Conservation (phyloP, 2,329 filamentous ascomycete species). For the Colletotrichum sp. region DNA sequence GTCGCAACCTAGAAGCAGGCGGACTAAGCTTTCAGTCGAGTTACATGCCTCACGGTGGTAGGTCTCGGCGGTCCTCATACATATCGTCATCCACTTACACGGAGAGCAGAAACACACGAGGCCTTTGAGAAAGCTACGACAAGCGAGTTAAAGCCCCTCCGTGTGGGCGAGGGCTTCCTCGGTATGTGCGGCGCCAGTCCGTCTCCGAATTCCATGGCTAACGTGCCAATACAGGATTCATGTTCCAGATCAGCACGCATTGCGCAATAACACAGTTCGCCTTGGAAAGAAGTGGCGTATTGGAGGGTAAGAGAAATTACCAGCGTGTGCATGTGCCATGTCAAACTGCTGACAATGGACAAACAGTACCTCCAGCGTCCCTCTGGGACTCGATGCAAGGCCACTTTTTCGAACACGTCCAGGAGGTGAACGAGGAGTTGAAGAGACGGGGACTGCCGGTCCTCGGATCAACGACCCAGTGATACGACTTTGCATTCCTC, state of each 20-base stretch:
- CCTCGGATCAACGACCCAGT: neutral
- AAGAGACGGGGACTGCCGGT: neutral
- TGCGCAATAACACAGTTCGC: slow-evolving; percentile 28
- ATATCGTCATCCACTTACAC: neutral
- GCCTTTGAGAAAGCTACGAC: slow-evolving; percentile 25
- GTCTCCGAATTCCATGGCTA: slow-evolving; percentile 29
- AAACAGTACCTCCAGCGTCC: slow-evolving; percentile 22
- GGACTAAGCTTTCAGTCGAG: slow-evolving; percentile 33
- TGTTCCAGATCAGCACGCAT: slow-evolving; percentile 30
- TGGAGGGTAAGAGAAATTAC: slow-evolving; percentile 13
- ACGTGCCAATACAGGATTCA: slow-evolving; percentile 33
- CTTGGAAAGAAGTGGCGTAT: slow-evolving; percentile 17
- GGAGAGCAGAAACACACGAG: slow-evolving; percentile 25
- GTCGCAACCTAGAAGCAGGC: slow-evolving; percentile 30
- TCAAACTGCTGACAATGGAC: neutral
- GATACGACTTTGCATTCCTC: neutral
- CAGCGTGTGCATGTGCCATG: neutral
- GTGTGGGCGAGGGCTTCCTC: slow-evolving; percentile 27
- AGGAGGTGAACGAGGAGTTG: slow-evolving; percentile 24
- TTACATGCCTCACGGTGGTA: slow-evolving; percentile 32
- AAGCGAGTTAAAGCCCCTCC: slow-evolving; percentile 23
- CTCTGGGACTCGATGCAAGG: slow-evolving; percentile 25
- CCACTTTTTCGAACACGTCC: slow-evolving; percentile 23
- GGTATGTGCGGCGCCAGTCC: slow-evolving; percentile 5
- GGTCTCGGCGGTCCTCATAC: slow-evolving; percentile 2